Evolutionary conservation across 2,329 filamentous ascomycete genomes (phyloP), one percentile per base, ranked within the genome.

Genomic region (Ascochyta clinopodiicola): DNA sequence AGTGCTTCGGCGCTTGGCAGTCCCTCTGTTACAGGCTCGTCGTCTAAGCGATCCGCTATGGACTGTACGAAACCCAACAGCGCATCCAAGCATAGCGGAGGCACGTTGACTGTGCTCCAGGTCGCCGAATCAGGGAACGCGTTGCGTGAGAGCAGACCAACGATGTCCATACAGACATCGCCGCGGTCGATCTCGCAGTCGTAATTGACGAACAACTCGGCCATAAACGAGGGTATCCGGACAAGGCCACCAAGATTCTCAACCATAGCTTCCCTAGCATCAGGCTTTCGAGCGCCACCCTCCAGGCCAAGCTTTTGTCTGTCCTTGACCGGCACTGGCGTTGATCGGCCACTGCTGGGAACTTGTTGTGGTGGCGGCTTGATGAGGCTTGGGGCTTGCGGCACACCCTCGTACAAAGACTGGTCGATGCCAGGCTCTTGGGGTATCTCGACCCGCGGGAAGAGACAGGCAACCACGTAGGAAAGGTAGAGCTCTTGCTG

Each of bases 51-150:
- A 72, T 96, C 92, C 1, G 92, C 90, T 62, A 99, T 89, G 62
- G 92, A 96, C 70, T 97, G 93, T 31, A 99, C 86, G 67, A 93
- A 98, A 15, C 92, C 88, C 22, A 99, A 81, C 10, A 99, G 81
- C 9, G 95, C 92, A 77, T 99, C 95, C 21, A 99, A 81, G 68
- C 95, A 99, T 2, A 99, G 80, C 0, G 95, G 95, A 15, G 95
- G 95, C 1, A 99, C 96, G 71, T 96, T 99, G 5, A 94, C 97
- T 10, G 95, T 99, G 74, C 96, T 99, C 95, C 95, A 99, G 6
- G 93, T 97, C 6, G 94, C 95, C 8, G 95, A 96, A 74, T 99
- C 95, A 0, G 95, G 96, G 62, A 99, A 90, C 2, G 95, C 95
- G 73, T 97, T 99, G 55, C 95, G 86, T 19, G 95, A 94, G 15